phyloP scores from a whole-genome alignment of 148 eudicot genomes.

The Silene uniflora region DNA sequence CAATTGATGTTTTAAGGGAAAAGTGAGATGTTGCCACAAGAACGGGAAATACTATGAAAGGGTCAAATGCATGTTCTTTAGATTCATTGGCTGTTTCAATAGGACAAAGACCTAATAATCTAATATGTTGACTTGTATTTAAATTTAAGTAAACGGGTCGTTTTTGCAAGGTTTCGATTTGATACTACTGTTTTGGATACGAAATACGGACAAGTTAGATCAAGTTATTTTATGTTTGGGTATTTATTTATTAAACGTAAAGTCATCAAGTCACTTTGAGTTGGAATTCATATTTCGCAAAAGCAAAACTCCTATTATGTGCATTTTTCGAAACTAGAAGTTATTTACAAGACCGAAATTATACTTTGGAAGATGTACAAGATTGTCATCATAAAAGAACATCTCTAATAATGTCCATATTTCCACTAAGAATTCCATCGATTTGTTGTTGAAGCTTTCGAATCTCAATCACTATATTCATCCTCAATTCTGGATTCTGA shows the following conservation, averaged over 20 bases:
- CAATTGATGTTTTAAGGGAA: not conserved
- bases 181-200: too few relatives aligned
- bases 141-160: too few relatives aligned
- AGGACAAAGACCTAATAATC: too few relatives aligned
- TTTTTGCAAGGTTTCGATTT: too few relatives aligned
- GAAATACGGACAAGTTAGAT: too few relatives aligned
- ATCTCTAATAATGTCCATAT: not conserved
- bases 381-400: not conserved
- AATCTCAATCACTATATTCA: conserved; percentile 25
- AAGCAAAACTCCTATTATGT: too few relatives aligned
- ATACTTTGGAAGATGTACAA: not conserved
- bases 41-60: not conserved
- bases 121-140: too few relatives aligned
- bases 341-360: not conserved
- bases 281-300: too few relatives aligned
- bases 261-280: too few relatives aligned
- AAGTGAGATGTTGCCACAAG: conserved; percentile 6
- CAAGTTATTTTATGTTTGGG: too few relatives aligned
- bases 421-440: conserved; percentile 19
- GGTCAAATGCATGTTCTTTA: conserved; percentile 7
- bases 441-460: conserved; percentile 14
- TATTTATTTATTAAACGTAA: too few relatives aligned
- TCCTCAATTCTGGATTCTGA: conserved; percentile 11
- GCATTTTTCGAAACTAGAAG: too few relatives aligned
- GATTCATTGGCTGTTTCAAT: not conserved